Base-by-base conservation (phyloP, 2,329 filamentous ascomycete species). In the Aspergillus tanneri region DNA sequence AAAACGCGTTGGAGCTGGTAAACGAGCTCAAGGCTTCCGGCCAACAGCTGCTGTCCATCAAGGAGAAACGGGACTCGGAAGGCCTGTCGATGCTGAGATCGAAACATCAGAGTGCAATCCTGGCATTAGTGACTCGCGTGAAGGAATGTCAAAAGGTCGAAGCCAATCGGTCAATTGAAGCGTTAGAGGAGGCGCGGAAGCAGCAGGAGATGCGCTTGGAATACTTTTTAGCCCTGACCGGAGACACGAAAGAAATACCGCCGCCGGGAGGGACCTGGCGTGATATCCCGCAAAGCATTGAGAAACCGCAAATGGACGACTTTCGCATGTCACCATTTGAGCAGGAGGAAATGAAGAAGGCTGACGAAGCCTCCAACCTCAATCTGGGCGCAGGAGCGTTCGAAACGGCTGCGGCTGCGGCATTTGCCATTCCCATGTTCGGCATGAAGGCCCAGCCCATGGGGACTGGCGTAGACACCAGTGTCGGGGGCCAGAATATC, bases 131-230 rank as follows among this genome's bases (percentile, higher is more conserved):
- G n/a, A 23, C 19, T 4, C 14, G n/a, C 9, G 19, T 23, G 6
- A 42, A 42, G 18, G 5, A 42, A n/a, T 24, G 18, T 4, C 39
- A 42, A 16, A 42, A 42, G 18, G 39, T 5, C n/a, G 39, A 42
- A 22, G n/a, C 25, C 6, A 5, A 30, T 7, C 19, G 16, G 39
- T 8, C 24, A 12, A 42, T 42, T 9, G 25, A 18, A 12, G 25
- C 25, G 24, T 18, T 42, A 8, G n/a, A 28, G 23, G 25, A 32
- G 25, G 25, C 39, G 3, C 39, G 39, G 4, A 3, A 10, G n/a
- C 5, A n/a, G 25, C 39, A 42, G 7, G 25, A 42, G 22, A 25
- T 6, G 5, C 37, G 37, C 21, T 23, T 40, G 23, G 21, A n/a
- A 5, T 40, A 24, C 37, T 40, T 24, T 19, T 23, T 40, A 4